phyloP scores from a whole-genome alignment of 345 rosid species.

The Ricinus communis region DNA sequence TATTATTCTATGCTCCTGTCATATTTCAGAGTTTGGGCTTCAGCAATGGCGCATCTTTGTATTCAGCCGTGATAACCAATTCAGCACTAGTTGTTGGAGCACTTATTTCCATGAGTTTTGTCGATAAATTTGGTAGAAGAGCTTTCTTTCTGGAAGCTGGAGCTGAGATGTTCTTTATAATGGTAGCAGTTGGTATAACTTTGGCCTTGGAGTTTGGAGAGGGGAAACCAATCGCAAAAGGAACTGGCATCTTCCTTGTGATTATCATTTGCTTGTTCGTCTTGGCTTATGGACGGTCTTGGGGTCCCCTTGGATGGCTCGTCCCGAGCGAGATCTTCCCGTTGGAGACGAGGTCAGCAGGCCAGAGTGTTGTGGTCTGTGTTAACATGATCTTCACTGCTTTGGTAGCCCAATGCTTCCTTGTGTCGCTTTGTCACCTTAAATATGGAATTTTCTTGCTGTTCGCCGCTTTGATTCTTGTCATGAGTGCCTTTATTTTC shows the following conservation, averaged over 20 bases:
- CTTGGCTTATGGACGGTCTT: constrained; percentile 20
- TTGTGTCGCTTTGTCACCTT: constrained; percentile 26
- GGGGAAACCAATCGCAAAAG: constrained; percentile 15
- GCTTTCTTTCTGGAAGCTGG: constrained; percentile 50
- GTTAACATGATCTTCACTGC: constrained; percentile 30
- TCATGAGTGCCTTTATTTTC: constrained; percentile 32
- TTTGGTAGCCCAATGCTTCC: constrained; percentile 25
- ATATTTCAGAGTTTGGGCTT: constrained; percentile 52
- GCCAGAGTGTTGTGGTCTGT: constrained; percentile 8
- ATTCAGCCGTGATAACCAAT: constrained; percentile 44
- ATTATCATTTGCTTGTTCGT: constrained; percentile 14
- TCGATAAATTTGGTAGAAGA: constrained; percentile 42
- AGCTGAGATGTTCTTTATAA: constrained; percentile 37
- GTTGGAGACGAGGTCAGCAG: constrained; percentile 6
- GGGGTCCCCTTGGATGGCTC: constrained; percentile 24
- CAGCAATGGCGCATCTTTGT: constrained; percentile 35
- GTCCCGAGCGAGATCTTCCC: constrained; percentile 25
- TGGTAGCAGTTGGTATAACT: constrained; percentile 23
- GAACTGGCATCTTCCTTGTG: constrained; percentile 15
- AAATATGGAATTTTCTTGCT: constrained; percentile 33
- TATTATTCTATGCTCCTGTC: constrained; percentile 54
- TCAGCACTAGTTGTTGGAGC: constrained; percentile 30
- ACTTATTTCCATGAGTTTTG: constrained; percentile 28
- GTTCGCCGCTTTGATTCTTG: constrained; percentile 23
- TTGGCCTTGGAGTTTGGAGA: constrained; percentile 21